Base-by-base conservation (phyloP, 192 early-diverging fungal genomes). In the Chytriomyces hyalinus region DNA sequence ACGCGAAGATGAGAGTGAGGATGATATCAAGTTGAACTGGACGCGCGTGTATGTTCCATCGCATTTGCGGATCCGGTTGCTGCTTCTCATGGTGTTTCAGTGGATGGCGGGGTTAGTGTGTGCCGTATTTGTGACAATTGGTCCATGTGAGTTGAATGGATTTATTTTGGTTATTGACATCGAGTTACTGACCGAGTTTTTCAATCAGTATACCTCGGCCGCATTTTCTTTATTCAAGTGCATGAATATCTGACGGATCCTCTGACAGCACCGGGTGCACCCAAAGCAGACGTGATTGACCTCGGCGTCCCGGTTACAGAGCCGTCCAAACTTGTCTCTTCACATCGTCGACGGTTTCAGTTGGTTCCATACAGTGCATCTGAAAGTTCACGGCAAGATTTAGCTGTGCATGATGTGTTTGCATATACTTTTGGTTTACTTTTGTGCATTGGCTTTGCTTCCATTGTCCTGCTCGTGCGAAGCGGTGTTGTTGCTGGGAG, bases 1-100 rank as follows among this genome's bases (percentile, higher is more conserved):
- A 3, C 74, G 88, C 15, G 73, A 43, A 9, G 77, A 69, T 5
- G 88, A 90, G 70, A 86, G 80, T 2, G 75, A 77, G 47, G 88
- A 90, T 13, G 87, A 90, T 46, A 82, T 87, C 6, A 6, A 48
- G 43, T 44, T 65, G 8, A 90, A 92, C 57, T 95, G 95, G 72
- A 91, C 85, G 0, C 83, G 94, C 36, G 91, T 99, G 3, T 96
- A 96, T 83, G 87, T 92, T 22, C 97, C 97, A 49, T 87, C 91
- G 6, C 76, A 84, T 36, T 93, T 94, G 53, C 84, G 87, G 77
- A 68, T 64, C 3, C 78, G 94, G 65, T 79, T 71, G 65, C 10
- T 48, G 44, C 69, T 43, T 10, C 76, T 72, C 57, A 28, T 84
- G 69, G 47, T 50, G 36, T 61, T 62, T 49, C 64, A 74, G 45